Base-by-base conservation (phyloP, 2,329 filamentous ascomycete genomes). In the Aspergillus sp. region DNA sequence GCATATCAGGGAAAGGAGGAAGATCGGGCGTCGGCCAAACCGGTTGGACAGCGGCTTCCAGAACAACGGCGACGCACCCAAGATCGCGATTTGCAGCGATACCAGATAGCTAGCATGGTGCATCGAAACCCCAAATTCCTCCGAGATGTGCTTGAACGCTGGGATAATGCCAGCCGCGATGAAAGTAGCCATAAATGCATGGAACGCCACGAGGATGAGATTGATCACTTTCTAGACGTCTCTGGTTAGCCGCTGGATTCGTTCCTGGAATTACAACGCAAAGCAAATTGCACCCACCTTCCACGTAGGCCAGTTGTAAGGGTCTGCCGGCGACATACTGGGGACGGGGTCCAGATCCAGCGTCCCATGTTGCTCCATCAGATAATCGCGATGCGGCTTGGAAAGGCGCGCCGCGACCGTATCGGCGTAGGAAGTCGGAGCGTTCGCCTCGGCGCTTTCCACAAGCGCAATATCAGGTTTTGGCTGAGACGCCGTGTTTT, bases 161-260 rank as follows among this genome's bases (percentile, higher is more conserved):
- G 72, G 69, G 33, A 74, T 71, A 40, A 78, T 74, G 4, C 62
- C 58, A 0, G 71, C 63, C 2, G 73, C 70, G 4, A 63, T 72
- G 45, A 77, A 75, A 3, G 71, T 72, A 26, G 64, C 64, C 68
- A 76, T 76, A 53, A 69, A 69, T 26, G 71, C 69, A 37, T 76
- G 71, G 43, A 74, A 72, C 1, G 71, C 69, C 11, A 78, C 71
- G 15, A 76, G 61, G 8, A 68, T 41, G 1, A 78, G 55, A 41
- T 76, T 74, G 34, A 57, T 36, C n/a, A 64, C 49, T 66, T 75
- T 75, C 68, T 72, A 37, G 7, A 26, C 8, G 3, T n/a, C 7
- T 6, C 4, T 14, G 11, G 13, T 32, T 11, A 32, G 30, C 30
- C 11, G 12, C 12, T 24, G 17, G 15, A 4, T 6, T 14, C 22